phyloP scores from a whole-genome alignment of 2,329 filamentous ascomycete genomes.

The Neospermospora avenae region DNA sequence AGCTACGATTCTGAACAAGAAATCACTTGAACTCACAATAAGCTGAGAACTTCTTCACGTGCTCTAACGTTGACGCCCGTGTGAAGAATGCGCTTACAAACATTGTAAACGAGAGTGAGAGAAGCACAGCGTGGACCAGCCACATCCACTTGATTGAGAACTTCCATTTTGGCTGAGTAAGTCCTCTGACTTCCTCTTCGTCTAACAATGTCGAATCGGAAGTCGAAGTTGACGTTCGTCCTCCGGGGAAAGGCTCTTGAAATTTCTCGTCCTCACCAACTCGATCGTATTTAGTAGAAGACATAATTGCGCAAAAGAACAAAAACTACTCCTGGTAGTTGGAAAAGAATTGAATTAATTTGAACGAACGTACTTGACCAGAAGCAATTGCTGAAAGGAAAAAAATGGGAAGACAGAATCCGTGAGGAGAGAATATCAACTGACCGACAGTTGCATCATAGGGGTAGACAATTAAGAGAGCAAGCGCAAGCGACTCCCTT shows the following conservation, averaged over 20 bases:
- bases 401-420: conserved; percentile 5
- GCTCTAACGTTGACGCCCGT: conserved; percentile 29
- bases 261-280: conserved; percentile 29
- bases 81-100: conserved; percentile 29
- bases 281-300: conserved; percentile 27
- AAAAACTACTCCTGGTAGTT: conserved; percentile 27
- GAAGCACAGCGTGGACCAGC: conserved; percentile 28
- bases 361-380: conserved; percentile 29
- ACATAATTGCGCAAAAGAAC: conserved; percentile 22
- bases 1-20: neutral
- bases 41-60: conserved; percentile 42
- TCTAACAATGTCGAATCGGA: conserved; percentile 28
- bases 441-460: neutral
- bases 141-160: conserved; percentile 29
- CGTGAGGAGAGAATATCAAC: conserved; percentile 9
- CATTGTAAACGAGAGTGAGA: conserved; percentile 29
- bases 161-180: conserved; percentile 2
- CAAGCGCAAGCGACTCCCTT: conserved; percentile 13
- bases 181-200: conserved; percentile 24
- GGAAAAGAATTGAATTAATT: conserved; percentile 15
- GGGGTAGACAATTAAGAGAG: neutral
- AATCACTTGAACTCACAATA: conserved; percentile 39
- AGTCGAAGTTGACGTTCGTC: conserved; percentile 23
- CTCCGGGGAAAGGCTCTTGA: conserved; percentile 18
- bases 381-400: conserved; percentile 25